Evolutionary conservation across 768 basidiomycete genomes (phyloP), one percentile per base, ranked within the genome.

Genomic region (Leccinum incarnatum): DNA sequence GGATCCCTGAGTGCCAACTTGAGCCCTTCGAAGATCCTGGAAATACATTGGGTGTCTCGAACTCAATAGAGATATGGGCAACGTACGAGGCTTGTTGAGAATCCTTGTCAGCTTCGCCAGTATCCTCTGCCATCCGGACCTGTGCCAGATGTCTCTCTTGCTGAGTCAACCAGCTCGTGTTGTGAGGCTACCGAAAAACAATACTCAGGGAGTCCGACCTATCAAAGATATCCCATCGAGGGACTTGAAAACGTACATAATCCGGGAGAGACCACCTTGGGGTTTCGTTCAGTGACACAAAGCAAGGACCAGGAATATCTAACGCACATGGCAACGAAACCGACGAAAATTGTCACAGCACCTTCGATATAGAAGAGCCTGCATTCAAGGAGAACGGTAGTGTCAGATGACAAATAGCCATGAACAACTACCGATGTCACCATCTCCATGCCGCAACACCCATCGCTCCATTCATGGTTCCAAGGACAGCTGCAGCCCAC

Each of bases 91-190:
- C 21, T 11, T 65, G 27, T 0, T 40, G 34, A 2, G 58, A 37
- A 62, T 87, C 84, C 63, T 79, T 73, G 64, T 88, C 87, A 0
- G 85, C 86, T 68, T 87, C 84, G 2, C 86, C 85, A 9, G 81
- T 81, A 63, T 87, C 86, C 67, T 88, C 86, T 0, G 86, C 83
- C 8, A 88, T 76, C 10, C 87, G 82, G 19, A 79, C 83, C 72
- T 85, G 86, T 5, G 83, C 86, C 34, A 88, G 75, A 19, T 78
- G 80, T n/a, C 79, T 75, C 60, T 87, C 81, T 6, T 0, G 77
- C 67, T 11, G 77, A n/a, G 40, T 71, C 34, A 88, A 66, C 87
- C 86, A 88, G 37, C 77, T 73, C 0, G 86, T 88, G 61, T 48
- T 48, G 47, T 48, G 47, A 23, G 47, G 47, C 47, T 48, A 25